Evolutionary conservation across 768 basidiomycete genomes (phyloP).

Genomic region (Mycena chlorophos): DNA sequence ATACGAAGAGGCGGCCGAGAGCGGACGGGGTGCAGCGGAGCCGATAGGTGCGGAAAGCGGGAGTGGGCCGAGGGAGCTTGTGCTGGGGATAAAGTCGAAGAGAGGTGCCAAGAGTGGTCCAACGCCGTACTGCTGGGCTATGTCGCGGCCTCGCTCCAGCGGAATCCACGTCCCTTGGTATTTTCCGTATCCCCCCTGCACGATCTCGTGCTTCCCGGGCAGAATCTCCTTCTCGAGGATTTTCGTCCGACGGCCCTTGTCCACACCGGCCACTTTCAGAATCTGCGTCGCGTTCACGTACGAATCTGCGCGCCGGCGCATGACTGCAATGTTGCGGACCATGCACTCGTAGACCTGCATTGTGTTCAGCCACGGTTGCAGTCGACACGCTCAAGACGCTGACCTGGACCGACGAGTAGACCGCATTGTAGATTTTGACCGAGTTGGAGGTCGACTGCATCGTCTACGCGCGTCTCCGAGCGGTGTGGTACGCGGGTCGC

Average conservation of each 20-base stretch:
- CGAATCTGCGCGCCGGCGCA: constrained; percentile 92
- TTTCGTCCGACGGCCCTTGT: constrained; percentile 95
- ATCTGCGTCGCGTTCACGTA: constrained; percentile 99
- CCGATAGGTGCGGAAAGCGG: constrained; percentile 53
- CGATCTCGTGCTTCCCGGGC: constrained; percentile 94
- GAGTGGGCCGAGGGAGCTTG: constrained; percentile 67
- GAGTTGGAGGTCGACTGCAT: constrained; percentile 55
- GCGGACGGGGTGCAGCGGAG: constrained; percentile 57
- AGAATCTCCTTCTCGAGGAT: constrained; percentile 97
- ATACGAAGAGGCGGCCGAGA: constrained; percentile 70
- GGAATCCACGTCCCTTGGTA: constrained; percentile 99
- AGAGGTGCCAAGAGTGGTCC: constrained; percentile 83
- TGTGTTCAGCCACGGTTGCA: constrained; percentile 25
- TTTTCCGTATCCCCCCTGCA: constrained; percentile 98
- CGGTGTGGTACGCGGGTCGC: too few relatives aligned
- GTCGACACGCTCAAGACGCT: constrained; percentile 26
- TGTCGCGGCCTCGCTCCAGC: constrained; percentile 88
- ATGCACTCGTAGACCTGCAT: constrained; percentile 93
- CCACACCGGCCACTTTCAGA: constrained; percentile 96
- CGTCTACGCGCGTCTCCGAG: too few relatives aligned
- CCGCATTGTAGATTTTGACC: constrained; percentile 91
- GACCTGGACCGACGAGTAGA: constrained; percentile 87
- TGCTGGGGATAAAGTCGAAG: constrained; percentile 88
- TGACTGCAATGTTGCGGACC: constrained; percentile 97
- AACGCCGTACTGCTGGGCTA: constrained; percentile 91